Evolutionary conservation across 257 asterid species (phyloP).

Genomic region (Cruciata laevipes): DNA sequence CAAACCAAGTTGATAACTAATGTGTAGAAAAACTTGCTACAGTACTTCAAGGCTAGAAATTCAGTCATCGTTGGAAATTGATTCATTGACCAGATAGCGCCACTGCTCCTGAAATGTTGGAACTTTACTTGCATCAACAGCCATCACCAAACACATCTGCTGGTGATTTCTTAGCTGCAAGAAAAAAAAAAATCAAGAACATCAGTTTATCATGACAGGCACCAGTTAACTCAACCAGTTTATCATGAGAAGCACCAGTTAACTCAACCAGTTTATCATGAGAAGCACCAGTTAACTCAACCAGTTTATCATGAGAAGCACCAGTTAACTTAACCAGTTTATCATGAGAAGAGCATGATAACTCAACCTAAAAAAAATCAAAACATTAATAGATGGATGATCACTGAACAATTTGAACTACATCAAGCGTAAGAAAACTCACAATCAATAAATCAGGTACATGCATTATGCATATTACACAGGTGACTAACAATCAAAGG

Average conservation of each 20-base stretch:
- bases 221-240: too few relatives aligned
- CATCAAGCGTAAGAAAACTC: not conserved
- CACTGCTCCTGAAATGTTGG: conserved; percentile 47
- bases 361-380: not conserved
- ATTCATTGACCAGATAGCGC: conserved; percentile 49
- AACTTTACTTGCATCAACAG: conserved; percentile 57
- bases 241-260: too few relatives aligned
- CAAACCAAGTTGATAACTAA: not conserved
- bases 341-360: too few relatives aligned
- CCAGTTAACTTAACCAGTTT: too few relatives aligned
- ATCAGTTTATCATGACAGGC: not conserved
- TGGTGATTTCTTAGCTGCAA: conserved; percentile 70
- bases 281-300: too few relatives aligned
- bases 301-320: too few relatives aligned
- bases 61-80: not conserved
- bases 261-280: too few relatives aligned
- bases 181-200: conserved; percentile 10
- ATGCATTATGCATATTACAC: not conserved
- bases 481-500: conserved; percentile 17
- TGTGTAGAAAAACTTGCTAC: not conserved
- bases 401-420: not conserved
- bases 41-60: not conserved
- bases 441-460: too few relatives aligned
- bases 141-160: conserved; percentile 73
- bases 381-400: too few relatives aligned